Evolutionary conservation across 768 basidiomycete species (phyloP).

Genomic region (Lactarius akahatsu): DNA sequence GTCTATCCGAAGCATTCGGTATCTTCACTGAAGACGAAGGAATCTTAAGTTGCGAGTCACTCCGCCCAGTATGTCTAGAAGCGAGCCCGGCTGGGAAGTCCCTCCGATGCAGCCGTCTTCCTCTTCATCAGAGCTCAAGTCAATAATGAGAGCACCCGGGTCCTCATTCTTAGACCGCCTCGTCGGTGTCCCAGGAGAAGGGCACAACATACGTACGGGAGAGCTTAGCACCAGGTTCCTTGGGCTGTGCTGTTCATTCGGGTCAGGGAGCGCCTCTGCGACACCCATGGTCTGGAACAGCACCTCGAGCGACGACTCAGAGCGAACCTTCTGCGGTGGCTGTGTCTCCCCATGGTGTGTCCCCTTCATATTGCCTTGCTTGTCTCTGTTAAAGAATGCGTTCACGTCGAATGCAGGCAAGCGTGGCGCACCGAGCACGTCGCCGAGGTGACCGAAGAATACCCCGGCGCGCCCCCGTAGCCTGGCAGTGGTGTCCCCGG

Average conservation of each 20-base stretch:
- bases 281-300: background rate
- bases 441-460: background rate
- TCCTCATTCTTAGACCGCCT: background rate
- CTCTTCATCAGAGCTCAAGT: background rate
- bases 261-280: background rate
- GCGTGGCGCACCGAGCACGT: background rate
- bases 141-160: background rate
- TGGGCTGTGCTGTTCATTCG: background rate
- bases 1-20: no score
- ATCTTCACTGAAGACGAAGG: background rate
- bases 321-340: background rate
- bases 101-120: background rate
- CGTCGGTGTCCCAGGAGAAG: background rate
- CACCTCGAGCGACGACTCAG: background rate
- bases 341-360: background rate
- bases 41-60: background rate
- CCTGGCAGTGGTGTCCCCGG: background rate
- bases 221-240: background rate
- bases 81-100: background rate
- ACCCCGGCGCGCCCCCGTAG: background rate
- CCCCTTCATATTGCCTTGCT: background rate
- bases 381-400: background rate
- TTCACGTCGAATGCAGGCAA: background rate
- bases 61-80: background rate
- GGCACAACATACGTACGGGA: background rate